phyloP scores from a whole-genome alignment of 805 yeast species.

The Candida boidinii region DNA sequence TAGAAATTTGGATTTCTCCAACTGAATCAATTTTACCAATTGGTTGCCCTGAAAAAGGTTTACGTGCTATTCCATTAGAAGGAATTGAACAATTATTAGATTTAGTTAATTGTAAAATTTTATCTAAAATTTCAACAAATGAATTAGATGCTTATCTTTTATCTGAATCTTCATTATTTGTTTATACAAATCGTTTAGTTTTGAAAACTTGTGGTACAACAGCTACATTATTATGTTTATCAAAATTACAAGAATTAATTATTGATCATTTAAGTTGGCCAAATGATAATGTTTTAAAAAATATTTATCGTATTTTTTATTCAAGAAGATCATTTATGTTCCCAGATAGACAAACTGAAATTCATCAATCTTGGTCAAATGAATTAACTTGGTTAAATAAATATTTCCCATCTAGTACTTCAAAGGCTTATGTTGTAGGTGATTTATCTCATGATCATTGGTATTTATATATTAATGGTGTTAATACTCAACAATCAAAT shows the following conservation, averaged over 20 bases:
- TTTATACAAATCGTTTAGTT: constrained; percentile 76
- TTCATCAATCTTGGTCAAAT: constrained; percentile 79
- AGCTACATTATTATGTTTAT: constrained; percentile 73
- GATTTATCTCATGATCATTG: constrained; percentile 78
- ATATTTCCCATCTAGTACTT: constrained; percentile 52
- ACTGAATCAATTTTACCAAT: constrained; percentile 24
- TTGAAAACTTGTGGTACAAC: constrained; percentile 97
- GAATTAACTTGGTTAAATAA: constrained; percentile 66
- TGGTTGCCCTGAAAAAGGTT: constrained; percentile 33
- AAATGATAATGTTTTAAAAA: constrained; percentile 15
- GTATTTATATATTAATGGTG: constrained; percentile 72
- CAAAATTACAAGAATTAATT: constrained; percentile 49
- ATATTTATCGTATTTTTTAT: constrained; percentile 64
- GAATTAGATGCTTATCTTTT: constrained; percentile 76
- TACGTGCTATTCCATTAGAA: constrained; percentile 54
- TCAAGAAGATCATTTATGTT: constrained; percentile 91
- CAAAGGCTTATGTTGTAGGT: constrained; percentile 69
- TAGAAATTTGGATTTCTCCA: constrained; percentile 76
- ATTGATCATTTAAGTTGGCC: constrained; percentile 31
- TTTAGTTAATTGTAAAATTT: constrained; percentile 78
- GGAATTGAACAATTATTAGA: constrained; percentile 71
- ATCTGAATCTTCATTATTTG: constrained; percentile 85
- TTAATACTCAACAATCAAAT: constrained; percentile 7
- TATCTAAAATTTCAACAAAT: constrained; percentile 64
- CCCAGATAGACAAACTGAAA: constrained; percentile 72